Base-by-base conservation (phyloP, 129 eudicot genomes). In the Lactuca sativa region DNA sequence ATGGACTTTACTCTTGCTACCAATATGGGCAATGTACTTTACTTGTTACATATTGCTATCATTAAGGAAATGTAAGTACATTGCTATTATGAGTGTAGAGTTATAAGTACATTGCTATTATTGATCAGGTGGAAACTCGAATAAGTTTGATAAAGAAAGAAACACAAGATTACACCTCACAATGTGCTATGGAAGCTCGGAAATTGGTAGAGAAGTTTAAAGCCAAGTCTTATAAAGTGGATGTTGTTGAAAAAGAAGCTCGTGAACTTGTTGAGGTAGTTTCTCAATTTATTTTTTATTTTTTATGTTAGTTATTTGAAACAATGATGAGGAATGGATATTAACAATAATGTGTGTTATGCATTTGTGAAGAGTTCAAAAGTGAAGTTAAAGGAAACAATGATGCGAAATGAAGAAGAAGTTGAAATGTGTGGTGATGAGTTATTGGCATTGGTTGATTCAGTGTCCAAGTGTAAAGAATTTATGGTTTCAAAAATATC, bases 401-500 rank as follows among this genome's bases (percentile, higher is more conserved):
- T 17, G 3, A 31, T 3, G 48, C 82, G 56, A 78, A 52, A 72
- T 31, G 89, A 93, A 56, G 83, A 81, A 73, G 87, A 86, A 62
- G 78, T 80, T 10, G 72, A 80, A 61, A 34, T 72, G 75, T 92
- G 95, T 56, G 91, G 83, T 44, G 70, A 51, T 31, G 90, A 92
- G 77, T 81, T 92, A n/a, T 82, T 86, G 59, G 81, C 72, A 9
- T 57, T 84, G 83, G 72, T 92, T 9, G 95, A 92, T 74, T 86
- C 91, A 2, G 91, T 92, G 40, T 82, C 96, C 13, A 78, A 82
- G 71, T 78, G 73, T 73, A 88, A 88, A 54, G 97, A 88, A 77
- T 62, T 74, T 48, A 59, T 78, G 73, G 74, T 74, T 16, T 78
- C 77, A 56, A 86, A 78, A 73, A 67, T 82, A 18, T 64, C 74